Evolutionary conservation across 345 rosid species (phyloP).

Genomic region (Rhodomyrtus tomentosa): DNA sequence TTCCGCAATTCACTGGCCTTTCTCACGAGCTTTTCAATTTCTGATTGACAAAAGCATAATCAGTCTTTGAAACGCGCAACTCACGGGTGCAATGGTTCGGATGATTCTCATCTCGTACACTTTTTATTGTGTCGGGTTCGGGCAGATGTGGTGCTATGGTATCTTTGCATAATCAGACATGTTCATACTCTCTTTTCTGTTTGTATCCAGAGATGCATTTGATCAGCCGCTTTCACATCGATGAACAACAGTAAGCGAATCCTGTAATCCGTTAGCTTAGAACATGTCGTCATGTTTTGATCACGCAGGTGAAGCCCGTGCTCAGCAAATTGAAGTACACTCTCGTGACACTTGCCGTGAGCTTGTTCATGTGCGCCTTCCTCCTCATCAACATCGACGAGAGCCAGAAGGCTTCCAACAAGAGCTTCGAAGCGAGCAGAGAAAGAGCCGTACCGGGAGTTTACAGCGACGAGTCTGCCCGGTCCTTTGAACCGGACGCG

Average conservation of each 20-base stretch:
- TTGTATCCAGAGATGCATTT: background rate
- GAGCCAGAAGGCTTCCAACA: constrained; percentile 16
- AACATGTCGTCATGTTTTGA: background rate
- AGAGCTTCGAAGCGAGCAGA: constrained; percentile 10
- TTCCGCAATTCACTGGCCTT: background rate
- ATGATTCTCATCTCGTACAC: background rate
- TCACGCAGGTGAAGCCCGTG: constrained; percentile 70
- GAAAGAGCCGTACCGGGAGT: constrained; percentile 63
- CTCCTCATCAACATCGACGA: constrained; percentile 41
- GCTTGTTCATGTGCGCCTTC: constrained; percentile 30
- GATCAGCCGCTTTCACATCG: fast-evolving
- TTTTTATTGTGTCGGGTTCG: background rate
- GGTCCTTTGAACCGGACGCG: constrained; percentile 77
- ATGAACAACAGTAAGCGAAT: background rate
- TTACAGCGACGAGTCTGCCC: constrained; percentile 68
- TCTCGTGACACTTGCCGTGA: constrained; percentile 55
- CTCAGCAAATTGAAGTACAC: constrained; percentile 69
- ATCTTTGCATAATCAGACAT: background rate
- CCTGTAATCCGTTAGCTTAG: background rate
- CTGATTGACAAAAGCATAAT: background rate
- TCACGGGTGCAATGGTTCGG: background rate
- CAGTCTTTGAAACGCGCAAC: background rate
- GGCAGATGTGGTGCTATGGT: fast-evolving
- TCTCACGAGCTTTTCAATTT: background rate
- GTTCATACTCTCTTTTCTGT: background rate